A percentile compares a stretch with the other conserved stretches of the same genome.
phyloP scores from a whole-genome alignment of 208 protist species.

The Endotrypanum monterogeii region DNA sequence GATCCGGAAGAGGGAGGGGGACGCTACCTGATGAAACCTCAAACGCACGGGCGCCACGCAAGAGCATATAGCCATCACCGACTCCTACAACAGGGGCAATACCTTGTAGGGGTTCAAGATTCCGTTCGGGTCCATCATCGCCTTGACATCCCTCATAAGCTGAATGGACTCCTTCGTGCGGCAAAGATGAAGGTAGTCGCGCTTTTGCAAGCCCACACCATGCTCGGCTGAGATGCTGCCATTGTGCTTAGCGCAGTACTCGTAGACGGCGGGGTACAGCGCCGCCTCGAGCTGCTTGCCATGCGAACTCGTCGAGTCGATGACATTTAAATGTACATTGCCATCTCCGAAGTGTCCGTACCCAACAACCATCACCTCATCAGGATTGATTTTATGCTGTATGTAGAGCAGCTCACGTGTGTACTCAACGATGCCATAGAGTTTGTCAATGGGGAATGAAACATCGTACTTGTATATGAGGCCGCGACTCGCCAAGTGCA shows the following conservation, averaged over 20 bases:
- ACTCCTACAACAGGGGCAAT: conserved; percentile 34
- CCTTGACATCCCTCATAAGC: conserved; percentile 92
- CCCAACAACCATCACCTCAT: conserved; percentile 76
- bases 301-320: conserved; percentile 61
- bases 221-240: conserved; percentile 96
- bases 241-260: conserved; percentile 61
- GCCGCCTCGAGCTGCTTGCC: conserved; percentile 43
- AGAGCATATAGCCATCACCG: too few species aligned
- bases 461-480: conserved; percentile 83
- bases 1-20: not conserved
- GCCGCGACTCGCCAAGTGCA: conserved; percentile 52
- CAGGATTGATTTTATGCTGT: conserved; percentile 50
- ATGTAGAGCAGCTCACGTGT: conserved; percentile 67
- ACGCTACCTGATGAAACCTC: too few species aligned
- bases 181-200: conserved; percentile 78
- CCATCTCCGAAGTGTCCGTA: conserved; percentile 98
- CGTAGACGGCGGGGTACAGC: conserved; percentile 73
- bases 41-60: not conserved
- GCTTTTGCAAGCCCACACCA: conserved; percentile 94
- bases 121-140: conserved; percentile 93
- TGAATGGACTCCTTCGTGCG: conserved; percentile 71
- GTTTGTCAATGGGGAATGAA: conserved; percentile 75
- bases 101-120: conserved; percentile 97
- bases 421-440: conserved; percentile 84
- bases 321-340: conserved; percentile 97